These are phyloP conservation scores for Leccinum fallax DNA, from an alignment of 1,284 basidiomycete species.

Conservation along the genomic window DNA sequence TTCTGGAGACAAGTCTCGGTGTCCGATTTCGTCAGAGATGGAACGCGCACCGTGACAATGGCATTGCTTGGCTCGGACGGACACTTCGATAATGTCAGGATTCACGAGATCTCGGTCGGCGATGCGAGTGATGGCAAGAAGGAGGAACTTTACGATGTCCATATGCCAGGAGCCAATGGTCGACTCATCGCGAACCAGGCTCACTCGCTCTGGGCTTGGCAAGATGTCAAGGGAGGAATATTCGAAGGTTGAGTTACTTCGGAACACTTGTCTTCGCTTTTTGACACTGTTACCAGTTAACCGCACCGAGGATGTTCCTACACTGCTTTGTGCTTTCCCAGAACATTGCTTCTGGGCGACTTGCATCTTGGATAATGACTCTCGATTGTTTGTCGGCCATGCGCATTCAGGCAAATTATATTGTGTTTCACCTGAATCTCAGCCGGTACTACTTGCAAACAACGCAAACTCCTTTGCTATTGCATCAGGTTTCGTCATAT, in stretches of 20 bases:
- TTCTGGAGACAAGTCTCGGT: slow-evolving; percentile 44
- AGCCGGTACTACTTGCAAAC: slow-evolving; percentile 45
- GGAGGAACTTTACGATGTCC: slow-evolving; percentile 16
- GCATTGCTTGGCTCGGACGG: slow-evolving; percentile 25
- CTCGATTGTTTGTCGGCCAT: slow-evolving; percentile 64
- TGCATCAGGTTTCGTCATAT: slow-evolving; percentile 85
- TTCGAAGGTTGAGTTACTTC: slow-evolving; percentile 46
- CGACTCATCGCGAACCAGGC: slow-evolving; percentile 42
- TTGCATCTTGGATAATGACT: slow-evolving; percentile 25
- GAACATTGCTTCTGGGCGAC: slow-evolving; percentile 59
- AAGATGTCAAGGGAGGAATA: slow-evolving; percentile 54
- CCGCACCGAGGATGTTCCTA: slow-evolving; percentile 19
- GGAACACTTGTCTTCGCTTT: not conserved
- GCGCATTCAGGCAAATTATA: slow-evolving; percentile 67
- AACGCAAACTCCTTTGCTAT: slow-evolving; percentile 82
- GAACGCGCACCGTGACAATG: slow-evolving; percentile 11
- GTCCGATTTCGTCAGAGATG: slow-evolving; percentile 17
- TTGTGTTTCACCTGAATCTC: slow-evolving; percentile 38
- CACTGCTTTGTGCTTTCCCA: slow-evolving; percentile 49
- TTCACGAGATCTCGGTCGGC: slow-evolving; percentile 20
- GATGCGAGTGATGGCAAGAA: not conserved
- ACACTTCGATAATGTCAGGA: slow-evolving; percentile 19
- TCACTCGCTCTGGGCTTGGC: slow-evolving; percentile 42
- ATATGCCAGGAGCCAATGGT: slow-evolving; percentile 42
- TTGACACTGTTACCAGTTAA: slow-evolving; percentile 23